Conservation (phyloP, 352 stramenopile species). For the Phytopythium aichiense region DNA sequence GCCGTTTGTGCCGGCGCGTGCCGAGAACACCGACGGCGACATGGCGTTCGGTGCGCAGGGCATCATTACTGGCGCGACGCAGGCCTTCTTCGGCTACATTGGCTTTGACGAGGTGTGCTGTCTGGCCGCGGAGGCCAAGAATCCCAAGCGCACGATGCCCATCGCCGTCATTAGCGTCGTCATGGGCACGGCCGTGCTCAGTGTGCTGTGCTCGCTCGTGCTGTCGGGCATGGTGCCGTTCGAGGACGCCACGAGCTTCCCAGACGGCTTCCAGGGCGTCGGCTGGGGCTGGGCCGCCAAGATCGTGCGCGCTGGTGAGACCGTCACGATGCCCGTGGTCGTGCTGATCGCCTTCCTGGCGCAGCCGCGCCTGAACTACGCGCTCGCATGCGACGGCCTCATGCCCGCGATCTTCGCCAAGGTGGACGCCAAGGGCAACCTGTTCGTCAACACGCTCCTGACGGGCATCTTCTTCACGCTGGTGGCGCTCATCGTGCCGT, state of each 20-base stretch:
- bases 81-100: slow-evolving; percentile 92
- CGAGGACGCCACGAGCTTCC: slow-evolving; percentile 39
- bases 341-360: slow-evolving; percentile 93
- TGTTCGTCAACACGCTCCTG: slow-evolving; percentile 57
- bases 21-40: slow-evolving; percentile 13
- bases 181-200: slow-evolving; percentile 58
- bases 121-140: slow-evolving; percentile 75
- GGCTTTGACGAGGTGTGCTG: slow-evolving; percentile 94
- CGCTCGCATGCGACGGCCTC: slow-evolving; percentile 91
- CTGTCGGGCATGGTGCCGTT: slow-evolving; percentile 79
- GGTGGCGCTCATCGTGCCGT: slow-evolving; percentile 73
- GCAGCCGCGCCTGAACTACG: slow-evolving; percentile 92
- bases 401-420: slow-evolving; percentile 66
- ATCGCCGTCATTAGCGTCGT: slow-evolving; percentile 78
- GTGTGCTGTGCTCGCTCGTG: slow-evolving; percentile 67
- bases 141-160: slow-evolving; percentile 77
- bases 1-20: slow-evolving; percentile 67
- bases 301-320: slow-evolving; percentile 56
- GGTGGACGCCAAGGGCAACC: slow-evolving; percentile 34
- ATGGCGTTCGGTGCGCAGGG: slow-evolving; percentile 47
- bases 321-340: slow-evolving; percentile 91
- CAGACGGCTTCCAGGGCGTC: slow-evolving; percentile 41
- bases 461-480: slow-evolving; percentile 64
- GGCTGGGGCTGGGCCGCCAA: slow-evolving; percentile 38
- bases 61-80: slow-evolving; percentile 78